Evolutionary conservation across 208 protist species (phyloP).

Genomic region (Trypanosoma vivax): DNA sequence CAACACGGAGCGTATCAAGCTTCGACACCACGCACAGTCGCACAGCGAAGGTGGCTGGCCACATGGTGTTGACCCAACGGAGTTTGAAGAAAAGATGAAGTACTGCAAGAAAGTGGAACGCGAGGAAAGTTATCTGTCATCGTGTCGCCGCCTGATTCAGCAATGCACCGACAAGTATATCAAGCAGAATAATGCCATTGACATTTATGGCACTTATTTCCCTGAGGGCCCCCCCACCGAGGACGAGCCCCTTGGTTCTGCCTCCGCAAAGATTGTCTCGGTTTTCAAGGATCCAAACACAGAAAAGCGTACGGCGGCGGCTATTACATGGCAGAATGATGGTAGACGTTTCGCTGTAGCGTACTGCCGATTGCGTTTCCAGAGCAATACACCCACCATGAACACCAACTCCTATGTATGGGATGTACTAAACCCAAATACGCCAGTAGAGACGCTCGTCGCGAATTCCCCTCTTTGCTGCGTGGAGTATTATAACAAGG

Average conservation of each 20-base stretch:
- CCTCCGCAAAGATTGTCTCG: constrained; percentile 88
- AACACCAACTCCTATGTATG: constrained; percentile 94
- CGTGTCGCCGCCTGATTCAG: constrained; percentile 84
- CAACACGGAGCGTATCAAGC: constrained; percentile 91
- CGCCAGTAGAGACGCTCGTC: constrained; percentile 88
- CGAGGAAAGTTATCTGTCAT: constrained; percentile 92
- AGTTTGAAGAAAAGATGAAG: constrained; percentile 94
- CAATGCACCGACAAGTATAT: constrained; percentile 85
- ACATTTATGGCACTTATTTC: constrained; percentile 97
- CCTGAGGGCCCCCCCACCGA: constrained; percentile 54
- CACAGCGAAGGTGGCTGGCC: constrained; percentile 96
- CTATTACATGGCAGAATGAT: constrained; percentile 94
- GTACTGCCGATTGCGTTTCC: constrained; percentile 93
- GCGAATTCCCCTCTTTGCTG: constrained; percentile 92
- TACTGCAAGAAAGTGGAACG: constrained; percentile 96
- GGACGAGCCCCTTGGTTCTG: constrained; percentile 80
- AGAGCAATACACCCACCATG: constrained; percentile 86
- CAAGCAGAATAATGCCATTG: constrained; percentile 96
- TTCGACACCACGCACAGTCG: constrained; percentile 87
- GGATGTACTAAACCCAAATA: constrained; percentile 96
- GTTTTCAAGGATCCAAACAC: constrained; percentile 92
- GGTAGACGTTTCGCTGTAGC: constrained; percentile 91
- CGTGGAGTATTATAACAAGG: constrained; percentile 95
- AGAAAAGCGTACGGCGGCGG: constrained; percentile 86
- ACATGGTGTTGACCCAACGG: constrained; percentile 92